Base-by-base conservation (phyloP, 164 flowering plant species). In the Cinnamomum chago region DNA sequence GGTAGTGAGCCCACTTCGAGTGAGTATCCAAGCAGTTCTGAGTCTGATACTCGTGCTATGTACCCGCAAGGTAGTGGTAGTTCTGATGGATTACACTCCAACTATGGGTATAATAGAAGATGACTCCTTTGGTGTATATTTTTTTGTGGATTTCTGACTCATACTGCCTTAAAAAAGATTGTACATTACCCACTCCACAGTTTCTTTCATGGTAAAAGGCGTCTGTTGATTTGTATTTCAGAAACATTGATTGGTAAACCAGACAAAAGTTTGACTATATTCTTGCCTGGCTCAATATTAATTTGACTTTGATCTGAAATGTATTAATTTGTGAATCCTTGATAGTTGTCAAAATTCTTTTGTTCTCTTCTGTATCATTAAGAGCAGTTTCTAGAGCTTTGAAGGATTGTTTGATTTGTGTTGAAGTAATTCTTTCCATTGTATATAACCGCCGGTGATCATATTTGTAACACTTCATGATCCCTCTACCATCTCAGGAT, bases 11-110 rank as follows among this genome's bases (percentile, higher is more conserved):
- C 58, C 24, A 18, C 58, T 65, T 78, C 66, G 23, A 25, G 50
- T 40, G 71, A 78, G 74, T 67, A 62, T 62, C 73, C 78, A 5
- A 83, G 82, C 30, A 62, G 74, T 17, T 14, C 35, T 14, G 75
- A 73, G 68, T 73, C 75, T 18, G 75, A 65, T 12, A 65, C 70
- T 33, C 18, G n/a, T 40, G 75, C 70, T 2, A 55, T 55, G 20
- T 15, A 14, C 60, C n/a, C 20, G n/a, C n/a, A 20, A 5, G 69
- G 40, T 6, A 28, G 69, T 10, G 6, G 15, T 28, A 30, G 35
- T 30, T 28, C 40, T 9, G n/a, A 67, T 28, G 47, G 20, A 55
- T 55, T 15, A 2, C 17, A 15, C 60, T 55, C 20, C n/a, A 15
- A 17, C 60, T 55, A 55, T 14, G 60, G 60, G 60, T 55, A 55